A percentile compares a stretch with the other conserved stretches of the same genome.
Conservation (phyloP, 306 rosid species). For the Alnus glutinosa region DNA sequence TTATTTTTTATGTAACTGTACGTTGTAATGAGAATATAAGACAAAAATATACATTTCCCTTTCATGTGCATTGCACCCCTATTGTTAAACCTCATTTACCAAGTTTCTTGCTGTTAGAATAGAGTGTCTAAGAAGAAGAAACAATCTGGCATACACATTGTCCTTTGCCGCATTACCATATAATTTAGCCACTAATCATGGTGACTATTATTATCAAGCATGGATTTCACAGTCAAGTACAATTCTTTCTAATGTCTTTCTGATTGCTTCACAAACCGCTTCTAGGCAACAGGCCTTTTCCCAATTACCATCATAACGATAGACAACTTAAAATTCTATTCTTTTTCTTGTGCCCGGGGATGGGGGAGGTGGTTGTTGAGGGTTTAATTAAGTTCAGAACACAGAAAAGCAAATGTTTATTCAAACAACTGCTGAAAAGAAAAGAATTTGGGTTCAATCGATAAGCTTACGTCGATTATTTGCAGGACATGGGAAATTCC, state of each 20-base stretch:
- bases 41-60: background rate
- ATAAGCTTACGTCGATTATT: slow-evolving; percentile 46
- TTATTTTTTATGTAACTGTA: background rate
- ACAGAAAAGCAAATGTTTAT: slow-evolving; percentile 4
- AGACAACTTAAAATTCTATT: background rate
- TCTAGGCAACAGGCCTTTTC: background rate
- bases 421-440: slow-evolving; percentile 5
- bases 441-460: slow-evolving; percentile 3
- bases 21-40: background rate
- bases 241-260: background rate
- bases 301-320: background rate
- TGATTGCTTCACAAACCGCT: background rate
- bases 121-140: background rate
- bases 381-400: background rate
- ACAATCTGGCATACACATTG: background rate
- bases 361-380: background rate
- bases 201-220: background rate
- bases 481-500: slow-evolving; percentile 66
- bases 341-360: background rate
- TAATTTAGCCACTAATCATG: background rate
- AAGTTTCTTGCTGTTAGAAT: background rate
- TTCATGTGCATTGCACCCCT: background rate
- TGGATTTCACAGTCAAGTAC: background rate
- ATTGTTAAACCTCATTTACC: background rate
- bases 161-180: background rate